Conservation (phyloP, 2,329 filamentous ascomycete species). For the Fusarium incarnatum region DNA sequence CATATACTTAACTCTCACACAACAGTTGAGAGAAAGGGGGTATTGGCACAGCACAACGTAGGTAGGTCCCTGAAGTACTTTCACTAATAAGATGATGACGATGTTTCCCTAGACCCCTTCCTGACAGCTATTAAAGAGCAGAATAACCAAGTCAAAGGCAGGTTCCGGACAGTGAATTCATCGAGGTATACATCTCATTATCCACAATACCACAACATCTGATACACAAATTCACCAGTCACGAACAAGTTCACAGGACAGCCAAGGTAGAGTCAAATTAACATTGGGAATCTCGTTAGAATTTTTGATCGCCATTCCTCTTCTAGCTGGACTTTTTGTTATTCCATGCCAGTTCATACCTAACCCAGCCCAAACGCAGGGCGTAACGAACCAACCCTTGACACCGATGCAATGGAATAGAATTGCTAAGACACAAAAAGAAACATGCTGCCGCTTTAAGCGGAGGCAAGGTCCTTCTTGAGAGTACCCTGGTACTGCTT, state of each 20-base stretch:
- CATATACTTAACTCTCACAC: not conserved
- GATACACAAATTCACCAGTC: not conserved
- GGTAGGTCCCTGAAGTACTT: not conserved
- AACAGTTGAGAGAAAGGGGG: not conserved
- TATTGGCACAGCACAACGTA: not conserved
- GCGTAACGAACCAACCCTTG: conserved; percentile 58
- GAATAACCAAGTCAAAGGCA: not conserved
- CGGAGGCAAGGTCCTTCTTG: conserved; percentile 89
- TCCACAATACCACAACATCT: not conserved
- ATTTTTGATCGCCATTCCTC: conserved; percentile 50
- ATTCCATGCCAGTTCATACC: conserved; percentile 53
- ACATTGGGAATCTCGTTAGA: conserved; percentile 53
- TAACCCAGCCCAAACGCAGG: conserved; percentile 53
- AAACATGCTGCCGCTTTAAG: conserved; percentile 57
- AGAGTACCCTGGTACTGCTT: conserved; percentile 96
- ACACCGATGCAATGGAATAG: conserved; percentile 65
- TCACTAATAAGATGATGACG: not conserved
- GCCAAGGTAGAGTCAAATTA: conserved; percentile 42
- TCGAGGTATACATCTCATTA: not conserved
- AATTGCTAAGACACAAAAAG: conserved; percentile 56
- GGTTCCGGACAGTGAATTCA: not conserved
- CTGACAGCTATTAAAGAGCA: not conserved
- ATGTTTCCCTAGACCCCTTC: not conserved
- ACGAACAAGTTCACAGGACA: conserved; percentile 16
- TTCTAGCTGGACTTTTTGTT: conserved; percentile 53